These are phyloP conservation scores for Hypoxylon sp. DNA, from an alignment of 2,329 filamentous ascomycete species.

Conservation along the genomic window DNA sequence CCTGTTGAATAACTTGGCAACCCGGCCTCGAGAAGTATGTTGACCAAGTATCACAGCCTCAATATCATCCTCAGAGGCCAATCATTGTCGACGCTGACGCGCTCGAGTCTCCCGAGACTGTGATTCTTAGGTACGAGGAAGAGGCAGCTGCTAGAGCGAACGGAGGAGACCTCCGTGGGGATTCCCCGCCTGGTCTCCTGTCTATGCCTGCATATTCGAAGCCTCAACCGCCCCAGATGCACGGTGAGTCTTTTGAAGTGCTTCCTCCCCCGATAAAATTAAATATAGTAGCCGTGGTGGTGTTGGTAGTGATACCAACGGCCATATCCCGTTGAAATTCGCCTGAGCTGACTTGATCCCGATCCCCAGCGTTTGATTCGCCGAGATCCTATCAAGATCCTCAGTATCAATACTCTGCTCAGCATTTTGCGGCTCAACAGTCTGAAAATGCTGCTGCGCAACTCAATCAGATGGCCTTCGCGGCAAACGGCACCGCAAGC, in stretches of 20 bases:
- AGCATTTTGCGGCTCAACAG: conserved; percentile 63
- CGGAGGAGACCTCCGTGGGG: conserved; percentile 69
- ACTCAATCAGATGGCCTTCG: conserved; percentile 70
- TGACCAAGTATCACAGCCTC: conserved; percentile 60
- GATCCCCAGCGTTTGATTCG: conserved; percentile 68
- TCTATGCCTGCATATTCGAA: conserved; percentile 89
- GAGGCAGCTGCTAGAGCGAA: conserved; percentile 65
- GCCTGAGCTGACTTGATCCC: conserved; percentile 49
- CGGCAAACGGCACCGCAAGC: conserved; percentile 73
- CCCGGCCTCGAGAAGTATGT: conserved; percentile 25
- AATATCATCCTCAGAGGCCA: conserved; percentile 67
- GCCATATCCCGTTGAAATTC: conserved; percentile 7
- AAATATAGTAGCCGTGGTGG: neutral
- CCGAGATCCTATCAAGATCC: conserved; percentile 72
- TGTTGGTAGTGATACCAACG: conserved; percentile 1
- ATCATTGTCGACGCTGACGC: conserved; percentile 70
- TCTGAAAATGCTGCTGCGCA: conserved; percentile 66
- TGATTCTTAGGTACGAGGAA: conserved; percentile 71
- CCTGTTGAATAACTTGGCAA: conserved; percentile 4
- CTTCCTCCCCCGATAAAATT: neutral
- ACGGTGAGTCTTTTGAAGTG: conserved; percentile 74
- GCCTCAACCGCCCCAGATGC: conserved; percentile 79
- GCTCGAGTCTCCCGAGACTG: conserved; percentile 70
- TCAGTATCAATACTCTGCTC: conserved; percentile 67
- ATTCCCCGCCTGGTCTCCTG: conserved; percentile 71